Evolutionary conservation across 345 rosid species (phyloP), one percentile per base, ranked within the genome.

Genomic region (Brassica incana): DNA sequence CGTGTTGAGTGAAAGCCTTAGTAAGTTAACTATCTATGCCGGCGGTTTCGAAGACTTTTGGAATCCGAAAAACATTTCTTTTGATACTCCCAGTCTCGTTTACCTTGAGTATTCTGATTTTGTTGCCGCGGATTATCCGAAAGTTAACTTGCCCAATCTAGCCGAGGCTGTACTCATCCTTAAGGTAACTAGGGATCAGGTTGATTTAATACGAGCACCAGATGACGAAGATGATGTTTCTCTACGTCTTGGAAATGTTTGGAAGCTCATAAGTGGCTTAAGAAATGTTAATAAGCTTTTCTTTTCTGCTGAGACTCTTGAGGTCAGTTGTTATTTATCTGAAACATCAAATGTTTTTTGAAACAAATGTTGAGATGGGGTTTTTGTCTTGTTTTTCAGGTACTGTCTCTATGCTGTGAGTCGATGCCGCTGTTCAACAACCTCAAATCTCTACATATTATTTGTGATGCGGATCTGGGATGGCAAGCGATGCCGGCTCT

Each of bases 401-500:
- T 15, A 8, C 61, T 73, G 15, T 63, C 62, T 63, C 30, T 43
- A 45, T 30, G 61, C 27, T 73, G 18, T 61, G 65, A 27, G 6
- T 29, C 38, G 8, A 62, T 62, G 36, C 36, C 65, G 8, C 18
- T 62, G 65, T 63, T 73, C 14, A 63, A 63, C 32, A 63, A 73
- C 40, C 62, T 73, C 61, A 73, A 63, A 30, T 9, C 1, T 25
- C 32, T 60, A 25, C 1, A 32, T 5, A 60, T 60, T 10, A 5
- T 0, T 1, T 16, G 48, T 65, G 18, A 2, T 12, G 4, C 0
- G 12, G 2, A 12, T 1, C 23, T 6, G 15, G 72, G 72, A 66
- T 75, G 72, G 78, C 65, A 75, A 75, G 78, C 72, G 25, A 75
- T 75, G 58, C 72, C 66, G 2, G 56, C 1, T 45, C 50, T 64